Evolutionary conservation across 2,329 filamentous ascomycete genomes (phyloP).

Genomic region (Colletotrichum cuscutae): DNA sequence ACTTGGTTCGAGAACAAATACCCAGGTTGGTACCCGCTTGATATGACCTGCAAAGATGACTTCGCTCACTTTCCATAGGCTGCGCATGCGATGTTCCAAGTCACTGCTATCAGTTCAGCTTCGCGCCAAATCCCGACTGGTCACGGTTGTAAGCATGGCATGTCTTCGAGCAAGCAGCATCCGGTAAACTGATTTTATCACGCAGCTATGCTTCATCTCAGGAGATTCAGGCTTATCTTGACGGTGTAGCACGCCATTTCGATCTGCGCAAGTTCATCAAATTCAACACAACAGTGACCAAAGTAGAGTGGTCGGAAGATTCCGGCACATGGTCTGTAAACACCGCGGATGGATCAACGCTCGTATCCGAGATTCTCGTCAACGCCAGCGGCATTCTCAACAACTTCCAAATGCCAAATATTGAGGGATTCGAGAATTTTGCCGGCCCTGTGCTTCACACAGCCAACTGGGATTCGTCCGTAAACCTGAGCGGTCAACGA

Average conservation of each 20-base stretch:
- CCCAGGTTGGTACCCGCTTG: conserved; percentile 8
- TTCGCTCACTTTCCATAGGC: conserved; percentile 9
- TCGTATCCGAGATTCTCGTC: conserved; percentile 35
- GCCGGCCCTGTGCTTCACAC: conserved; percentile 57
- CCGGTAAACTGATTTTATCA: not conserved
- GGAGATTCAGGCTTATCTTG: conserved; percentile 52
- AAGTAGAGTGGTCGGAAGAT: conserved; percentile 48
- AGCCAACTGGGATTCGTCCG: conserved; percentile 54
- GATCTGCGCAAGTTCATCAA: conserved; percentile 44
- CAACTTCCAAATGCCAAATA: conserved; percentile 57
- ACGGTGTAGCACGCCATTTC: conserved; percentile 49
- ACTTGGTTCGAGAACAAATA: conserved; percentile 57
- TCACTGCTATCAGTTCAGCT: conserved; percentile 55
- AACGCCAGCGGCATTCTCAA: conserved; percentile 39
- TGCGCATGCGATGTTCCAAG: conserved; percentile 55
- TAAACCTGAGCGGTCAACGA: conserved; percentile 46
- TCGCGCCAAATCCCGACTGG: conserved; percentile 53
- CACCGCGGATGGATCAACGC: conserved; percentile 21
- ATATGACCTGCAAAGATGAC: not conserved
- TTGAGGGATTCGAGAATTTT: conserved; percentile 57
- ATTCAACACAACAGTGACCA: conserved; percentile 35
- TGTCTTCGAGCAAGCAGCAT: not conserved
- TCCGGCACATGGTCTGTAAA: conserved; percentile 47
- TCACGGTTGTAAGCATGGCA: conserved; percentile 41
- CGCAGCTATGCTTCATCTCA: conserved; percentile 46